These are phyloP conservation scores for Coniella vitis DNA, from an alignment of 2,329 filamentous ascomycete species.

Conservation along the genomic window DNA sequence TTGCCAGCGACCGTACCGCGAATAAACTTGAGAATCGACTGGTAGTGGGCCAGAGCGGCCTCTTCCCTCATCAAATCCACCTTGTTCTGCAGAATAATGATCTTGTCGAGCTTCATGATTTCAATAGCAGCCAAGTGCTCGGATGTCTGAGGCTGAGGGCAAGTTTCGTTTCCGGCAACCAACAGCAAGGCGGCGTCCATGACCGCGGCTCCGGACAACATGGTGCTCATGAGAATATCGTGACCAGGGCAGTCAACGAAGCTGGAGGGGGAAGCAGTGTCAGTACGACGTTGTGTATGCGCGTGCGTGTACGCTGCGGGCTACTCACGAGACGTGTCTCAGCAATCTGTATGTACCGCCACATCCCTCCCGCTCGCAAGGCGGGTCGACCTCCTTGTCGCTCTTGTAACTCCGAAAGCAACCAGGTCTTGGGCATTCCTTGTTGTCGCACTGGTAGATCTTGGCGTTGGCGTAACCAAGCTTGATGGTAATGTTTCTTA, in stretches of 20 bases:
- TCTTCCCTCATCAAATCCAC: constrained; percentile 98
- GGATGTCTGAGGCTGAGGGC: constrained; percentile 95
- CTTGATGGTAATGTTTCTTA: constrained; percentile 99
- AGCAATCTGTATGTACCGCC: constrained; percentile 79
- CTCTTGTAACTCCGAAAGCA: constrained; percentile 98
- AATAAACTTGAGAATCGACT: constrained; percentile 98
- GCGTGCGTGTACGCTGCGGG: neutral
- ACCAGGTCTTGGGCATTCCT: constrained; percentile 82
- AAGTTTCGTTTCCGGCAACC: constrained; percentile 97
- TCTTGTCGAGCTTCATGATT: constrained; percentile 99
- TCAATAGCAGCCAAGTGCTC: constrained; percentile 98
- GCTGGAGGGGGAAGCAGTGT: constrained; percentile 33
- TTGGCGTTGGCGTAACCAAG: constrained; percentile 98
- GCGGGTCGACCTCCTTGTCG: constrained; percentile 96
- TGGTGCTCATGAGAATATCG: constrained; percentile 99
- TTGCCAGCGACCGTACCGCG: constrained; percentile 94
- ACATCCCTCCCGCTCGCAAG: constrained; percentile 91
- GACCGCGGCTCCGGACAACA: constrained; percentile 98
- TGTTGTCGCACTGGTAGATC: constrained; percentile 97
- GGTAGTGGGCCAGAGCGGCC: constrained; percentile 85
- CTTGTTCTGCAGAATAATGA: constrained; percentile 99
- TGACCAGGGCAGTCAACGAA: constrained; percentile 99
- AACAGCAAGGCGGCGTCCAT: constrained; percentile 97
- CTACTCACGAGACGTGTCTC: constrained; percentile 81
- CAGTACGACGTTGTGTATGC: too few species aligned